Conservation (phyloP, 495 filamentous ascomycete species). For the Rusavskia elegans region DNA sequence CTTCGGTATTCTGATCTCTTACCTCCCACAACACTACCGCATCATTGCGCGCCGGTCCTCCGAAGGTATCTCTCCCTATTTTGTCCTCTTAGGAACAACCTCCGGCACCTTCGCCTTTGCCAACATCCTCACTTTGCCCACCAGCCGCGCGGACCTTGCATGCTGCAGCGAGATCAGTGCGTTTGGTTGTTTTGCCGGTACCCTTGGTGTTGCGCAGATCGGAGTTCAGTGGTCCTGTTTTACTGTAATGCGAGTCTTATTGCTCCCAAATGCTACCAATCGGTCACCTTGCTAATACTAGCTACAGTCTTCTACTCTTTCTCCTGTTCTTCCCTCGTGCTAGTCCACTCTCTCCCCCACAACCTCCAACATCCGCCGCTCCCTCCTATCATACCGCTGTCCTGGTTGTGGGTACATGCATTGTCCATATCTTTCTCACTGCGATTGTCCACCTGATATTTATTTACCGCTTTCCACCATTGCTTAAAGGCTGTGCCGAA, state of each 20-base stretch:
- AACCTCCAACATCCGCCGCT: constrained; percentile 14
- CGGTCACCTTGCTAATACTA: neutral
- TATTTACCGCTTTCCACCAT: constrained; percentile 34
- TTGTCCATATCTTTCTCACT: constrained; percentile 53
- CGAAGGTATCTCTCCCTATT: constrained; percentile 90
- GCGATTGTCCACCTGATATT: constrained; percentile 51
- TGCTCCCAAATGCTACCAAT: neutral
- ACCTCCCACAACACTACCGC: constrained; percentile 84
- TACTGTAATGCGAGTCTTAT: constrained; percentile 57
- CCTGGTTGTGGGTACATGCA: constrained; percentile 47
- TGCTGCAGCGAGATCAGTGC: constrained; percentile 72
- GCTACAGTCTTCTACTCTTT: constrained; percentile 60
- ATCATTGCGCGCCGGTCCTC: constrained; percentile 78
- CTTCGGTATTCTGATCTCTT: constrained; percentile 81
- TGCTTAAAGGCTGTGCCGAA: constrained; percentile 64
- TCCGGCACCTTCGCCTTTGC: constrained; percentile 75
- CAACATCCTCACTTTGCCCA: constrained; percentile 74
- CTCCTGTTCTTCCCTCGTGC: constrained; percentile 67
- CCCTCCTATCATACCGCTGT: constrained; percentile 65
- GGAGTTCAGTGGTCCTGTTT: constrained; percentile 87
- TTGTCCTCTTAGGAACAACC: constrained; percentile 79
- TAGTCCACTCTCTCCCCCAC: constrained; percentile 27
- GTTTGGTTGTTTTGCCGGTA: constrained; percentile 67
- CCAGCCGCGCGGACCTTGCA: constrained; percentile 58
- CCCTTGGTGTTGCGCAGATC: constrained; percentile 79